Conservation (phyloP, 1,139 yeast genomes). For the Geotrichum siamense region DNA sequence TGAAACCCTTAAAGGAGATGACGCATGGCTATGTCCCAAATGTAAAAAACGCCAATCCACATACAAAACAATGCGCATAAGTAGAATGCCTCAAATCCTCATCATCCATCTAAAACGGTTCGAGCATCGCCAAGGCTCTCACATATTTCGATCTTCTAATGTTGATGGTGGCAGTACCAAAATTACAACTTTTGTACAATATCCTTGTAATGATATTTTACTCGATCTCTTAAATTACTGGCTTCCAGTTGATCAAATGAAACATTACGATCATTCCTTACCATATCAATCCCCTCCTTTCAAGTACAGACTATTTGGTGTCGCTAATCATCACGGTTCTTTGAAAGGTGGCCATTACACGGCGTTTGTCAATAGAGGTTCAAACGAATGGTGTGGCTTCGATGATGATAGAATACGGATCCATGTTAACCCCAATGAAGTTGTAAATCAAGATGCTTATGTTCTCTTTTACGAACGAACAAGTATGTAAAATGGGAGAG, state of each 20-base stretch:
- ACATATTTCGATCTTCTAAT: conserved; percentile 33
- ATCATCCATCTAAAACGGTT: conserved; percentile 79
- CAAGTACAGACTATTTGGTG: conserved; percentile 69
- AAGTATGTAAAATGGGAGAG: neutral
- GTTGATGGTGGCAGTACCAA: conserved; percentile 43
- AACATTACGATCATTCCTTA: conserved; percentile 41
- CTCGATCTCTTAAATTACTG: conserved; percentile 73
- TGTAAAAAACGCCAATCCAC: conserved; percentile 65
- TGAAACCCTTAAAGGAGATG: conserved; percentile 69
- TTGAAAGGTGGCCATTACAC: conserved; percentile 91
- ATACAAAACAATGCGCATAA: conserved; percentile 59
- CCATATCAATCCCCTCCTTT: conserved; percentile 51
- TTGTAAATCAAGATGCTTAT: conserved; percentile 60
- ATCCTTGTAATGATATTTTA: conserved; percentile 45
- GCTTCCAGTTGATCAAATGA: conserved; percentile 25
- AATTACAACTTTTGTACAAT: conserved; percentile 54
- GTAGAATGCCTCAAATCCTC: conserved; percentile 65
- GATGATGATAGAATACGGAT: conserved; percentile 59
- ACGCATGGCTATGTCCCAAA: conserved; percentile 83
- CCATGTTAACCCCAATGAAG: conserved; percentile 39
- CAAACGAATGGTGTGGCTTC: conserved; percentile 64
- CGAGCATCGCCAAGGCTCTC: conserved; percentile 37
- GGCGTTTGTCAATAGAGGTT: conserved; percentile 60
- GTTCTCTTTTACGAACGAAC: conserved; percentile 51
- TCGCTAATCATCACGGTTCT: conserved; percentile 81